Evolutionary conservation across 176 grass and related monocot species (phyloP).

Genomic region (Zizania latifolia): DNA sequence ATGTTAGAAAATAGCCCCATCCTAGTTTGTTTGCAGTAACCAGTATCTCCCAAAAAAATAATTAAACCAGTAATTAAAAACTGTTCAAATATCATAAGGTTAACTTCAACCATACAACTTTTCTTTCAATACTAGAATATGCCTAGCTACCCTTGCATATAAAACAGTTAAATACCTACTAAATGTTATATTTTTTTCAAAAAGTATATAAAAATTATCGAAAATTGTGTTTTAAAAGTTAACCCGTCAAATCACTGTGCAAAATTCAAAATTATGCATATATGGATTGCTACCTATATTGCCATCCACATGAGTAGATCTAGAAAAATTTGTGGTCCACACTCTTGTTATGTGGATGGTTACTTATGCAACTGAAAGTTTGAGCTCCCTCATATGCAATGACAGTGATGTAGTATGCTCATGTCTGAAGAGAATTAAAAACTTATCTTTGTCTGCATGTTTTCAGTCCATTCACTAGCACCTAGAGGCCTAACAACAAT

Average conservation of each 20-base stretch:
- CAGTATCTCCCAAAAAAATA: neutral
- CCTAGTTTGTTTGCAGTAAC: neutral
- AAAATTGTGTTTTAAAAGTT: too few species aligned
- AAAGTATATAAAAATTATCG: too few species aligned
- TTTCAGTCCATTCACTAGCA: constrained; percentile 26
- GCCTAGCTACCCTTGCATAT: too few species aligned
- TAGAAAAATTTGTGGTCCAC: constrained; percentile 27
- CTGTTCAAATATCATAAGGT: too few species aligned
- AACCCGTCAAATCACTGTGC: neutral
- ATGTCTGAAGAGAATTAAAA: neutral
- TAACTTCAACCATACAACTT: neutral
- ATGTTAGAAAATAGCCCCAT: too few species aligned
- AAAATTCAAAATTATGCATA: neutral
- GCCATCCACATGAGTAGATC: constrained; percentile 30
- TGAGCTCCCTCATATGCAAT: constrained; percentile 16
- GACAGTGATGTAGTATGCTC: constrained; percentile 25
- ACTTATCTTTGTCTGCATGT: constrained; percentile 9
- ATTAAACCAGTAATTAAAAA: too few species aligned
- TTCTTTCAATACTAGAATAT: too few species aligned
- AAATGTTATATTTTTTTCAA: neutral
- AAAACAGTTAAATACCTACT: too few species aligned
- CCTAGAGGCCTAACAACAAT: neutral
- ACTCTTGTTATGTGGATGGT: neutral
- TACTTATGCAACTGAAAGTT: neutral
- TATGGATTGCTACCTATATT: neutral